Base-by-base conservation (phyloP, 129 eudicot genomes). In the Centaurea solstitialis region DNA sequence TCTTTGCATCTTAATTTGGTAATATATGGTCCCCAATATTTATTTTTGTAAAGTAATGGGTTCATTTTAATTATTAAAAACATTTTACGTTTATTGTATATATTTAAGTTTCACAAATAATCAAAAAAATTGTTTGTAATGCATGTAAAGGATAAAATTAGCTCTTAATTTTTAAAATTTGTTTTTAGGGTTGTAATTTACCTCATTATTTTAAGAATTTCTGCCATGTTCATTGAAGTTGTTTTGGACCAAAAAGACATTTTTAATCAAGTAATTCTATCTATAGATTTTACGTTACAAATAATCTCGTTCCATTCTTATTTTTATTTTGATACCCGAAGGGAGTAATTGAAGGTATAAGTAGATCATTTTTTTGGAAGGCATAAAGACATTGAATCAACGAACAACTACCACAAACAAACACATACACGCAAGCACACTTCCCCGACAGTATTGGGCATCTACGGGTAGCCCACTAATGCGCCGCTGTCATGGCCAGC, bases 21-120 rank as follows among this genome's bases (percentile, higher is more conserved):
- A 70, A 33, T 70, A 79, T 24, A 70, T 79, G 76, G 82, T 69
- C 76, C 70, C 37, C 50, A 39, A 57, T n/a, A 53, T 17, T 15
- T 78, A 40, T 53, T 15, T 53, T 40, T 41, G 75, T 69, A 68
- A 41, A 13, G n/a, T 53, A 57, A 43, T 11, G n/a, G 20, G 22
- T 77, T 67, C 18, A 64, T 7, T 38, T 24, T 10, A 23, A 2
- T 18, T 9, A 35, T 12, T 38, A 53, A 53, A 53, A 57, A 17
- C n/a, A 53, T 57, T 18, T 64, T n/a, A 37, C 35, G 22, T 10
- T 15, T 1, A n/a, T 57, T n/a, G 0, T 61, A 62, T 61, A 62
- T 61, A 76, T 62, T 72, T 72, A 40, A 40, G 43, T 41, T 75
- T 59, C 70, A 33, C n/a, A 30, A 57, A 57, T 30, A 75, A 59